Base-by-base conservation (phyloP, 805 yeast genomes). In the Schwanniomyces pseudopolymorphus region DNA sequence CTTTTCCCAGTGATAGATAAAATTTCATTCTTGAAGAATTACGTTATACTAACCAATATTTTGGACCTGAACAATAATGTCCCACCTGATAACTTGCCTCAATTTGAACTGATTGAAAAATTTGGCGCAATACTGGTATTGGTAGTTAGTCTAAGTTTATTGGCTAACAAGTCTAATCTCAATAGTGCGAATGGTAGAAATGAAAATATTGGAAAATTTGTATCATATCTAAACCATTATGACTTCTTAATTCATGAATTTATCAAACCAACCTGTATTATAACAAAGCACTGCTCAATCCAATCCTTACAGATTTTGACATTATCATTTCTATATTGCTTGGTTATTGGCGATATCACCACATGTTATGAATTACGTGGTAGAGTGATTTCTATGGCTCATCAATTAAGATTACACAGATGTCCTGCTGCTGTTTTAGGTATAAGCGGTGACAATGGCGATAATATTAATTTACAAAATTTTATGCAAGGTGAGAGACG, bases 401-500 rank as follows among this genome's bases (percentile, higher is more conserved):
- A 88, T 56, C 94, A 89, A 55, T 69, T 90, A 44, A 79, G 97
- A 55, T 70, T 90, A 39, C 96, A 89, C 61, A 75, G 95, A 54
- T 86, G 96, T 63, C 96, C 96, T 8, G 83, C 91, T 4, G 92
- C 92, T 0, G 90, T 88, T 3, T 67, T 85, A 42, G 92, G 92
- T 0, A 75, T 85, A 2, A 78, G 79, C 27, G 63, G 62, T 8
- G 57, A 53, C 26, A 47, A 51, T 13, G 61, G 50, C 22, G 61
- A 56, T 25, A 61, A 58, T 38, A 62, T 61, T 13, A 56, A 66
- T 25, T 79, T 86, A 39, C 78, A 83, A 20, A 79, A 77, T 52
- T 74, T 81, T 49, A 91, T 85, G 69, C 94, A 86, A 64, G 90
- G 91, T 51, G 89, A 87, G 59, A 75, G 96, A 51, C 79, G 96